Conservation (phyloP, 805 yeast species). For the Sugiyamaella americana region DNA sequence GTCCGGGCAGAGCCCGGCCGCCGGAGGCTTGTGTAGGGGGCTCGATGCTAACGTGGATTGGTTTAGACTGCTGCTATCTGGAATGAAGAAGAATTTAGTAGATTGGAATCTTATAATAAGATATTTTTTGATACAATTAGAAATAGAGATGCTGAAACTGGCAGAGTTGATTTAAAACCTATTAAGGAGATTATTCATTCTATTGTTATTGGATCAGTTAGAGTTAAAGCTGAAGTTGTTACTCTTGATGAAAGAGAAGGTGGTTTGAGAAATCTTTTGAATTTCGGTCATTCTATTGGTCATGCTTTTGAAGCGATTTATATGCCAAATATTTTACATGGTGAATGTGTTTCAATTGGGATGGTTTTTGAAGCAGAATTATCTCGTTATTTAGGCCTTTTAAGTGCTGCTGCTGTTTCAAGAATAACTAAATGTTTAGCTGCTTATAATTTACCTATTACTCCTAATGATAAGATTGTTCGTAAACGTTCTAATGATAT, state of each 20-base stretch:
- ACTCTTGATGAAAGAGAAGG: constrained; percentile 93
- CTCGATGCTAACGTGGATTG: neutral
- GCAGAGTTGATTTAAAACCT: constrained; percentile 56
- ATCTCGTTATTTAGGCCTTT: constrained; percentile 81
- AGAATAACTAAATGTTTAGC: constrained; percentile 75
- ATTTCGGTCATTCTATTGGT: constrained; percentile 96
- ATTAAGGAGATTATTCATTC: constrained; percentile 70
- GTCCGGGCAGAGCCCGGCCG: no score
- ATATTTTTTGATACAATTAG: constrained; percentile 63
- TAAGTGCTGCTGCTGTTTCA: constrained; percentile 91
- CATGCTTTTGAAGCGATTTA: constrained; percentile 98
- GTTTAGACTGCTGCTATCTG: constrained; percentile 85
- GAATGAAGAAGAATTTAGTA: constrained; percentile 81
- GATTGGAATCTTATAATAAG: constrained; percentile 73
- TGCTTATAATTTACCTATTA: constrained; percentile 80
- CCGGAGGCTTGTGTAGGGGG: no score
- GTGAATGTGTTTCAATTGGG: constrained; percentile 99
- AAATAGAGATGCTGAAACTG: constrained; percentile 37
- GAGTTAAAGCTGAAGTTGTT: constrained; percentile 91
- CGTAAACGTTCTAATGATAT: constrained; percentile 63
- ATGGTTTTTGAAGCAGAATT: constrained; percentile 92
- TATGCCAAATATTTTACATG: constrained; percentile 94
- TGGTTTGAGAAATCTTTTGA: constrained; percentile 82
- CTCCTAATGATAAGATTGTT: constrained; percentile 66
- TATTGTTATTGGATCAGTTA: constrained; percentile 78